phyloP scores from a whole-genome alignment of 176 grass and related monocot genomes.

The Aegilops umbellulata region DNA sequence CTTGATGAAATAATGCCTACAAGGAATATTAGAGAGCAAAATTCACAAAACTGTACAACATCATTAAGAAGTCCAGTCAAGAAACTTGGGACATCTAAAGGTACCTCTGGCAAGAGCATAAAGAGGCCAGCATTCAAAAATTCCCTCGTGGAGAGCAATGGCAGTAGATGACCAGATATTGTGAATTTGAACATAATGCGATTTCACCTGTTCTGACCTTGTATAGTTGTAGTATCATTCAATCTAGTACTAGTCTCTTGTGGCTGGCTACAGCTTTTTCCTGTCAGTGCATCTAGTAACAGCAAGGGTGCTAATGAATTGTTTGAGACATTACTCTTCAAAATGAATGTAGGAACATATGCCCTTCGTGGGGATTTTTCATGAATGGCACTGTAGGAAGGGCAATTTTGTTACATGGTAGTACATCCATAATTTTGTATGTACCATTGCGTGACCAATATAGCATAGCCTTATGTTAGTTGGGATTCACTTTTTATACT shows the following conservation, averaged over 20 bases:
- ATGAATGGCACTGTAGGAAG: conserved; percentile 9
- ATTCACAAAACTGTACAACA: conserved; percentile 28
- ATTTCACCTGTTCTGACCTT: conserved; percentile 29
- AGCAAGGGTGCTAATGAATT: conserved; percentile 24
- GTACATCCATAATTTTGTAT: background rate
- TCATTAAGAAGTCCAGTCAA: conserved; percentile 57
- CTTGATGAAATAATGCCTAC: conserved; percentile 57
- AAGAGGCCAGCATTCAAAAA: conserved; percentile 58
- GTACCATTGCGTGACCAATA: background rate
- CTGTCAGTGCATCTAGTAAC: conserved; percentile 9
- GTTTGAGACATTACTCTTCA: conserved; percentile 9
- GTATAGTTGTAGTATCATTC: conserved; percentile 14
- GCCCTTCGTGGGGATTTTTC: background rate
- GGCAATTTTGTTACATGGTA: background rate
- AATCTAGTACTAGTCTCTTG: background rate
- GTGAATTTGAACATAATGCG: conserved; percentile 7
- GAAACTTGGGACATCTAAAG: conserved; percentile 41
- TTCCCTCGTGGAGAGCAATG: conserved; percentile 52
- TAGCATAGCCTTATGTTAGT: background rate
- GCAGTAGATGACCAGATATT: conserved; percentile 47
- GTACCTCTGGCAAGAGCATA: conserved; percentile 48
- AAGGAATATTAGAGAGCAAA: conserved; percentile 46
- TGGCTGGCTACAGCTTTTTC: background rate
- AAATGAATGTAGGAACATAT: conserved; percentile 26
- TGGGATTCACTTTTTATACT: conserved; percentile 4